Evolutionary conservation across 2,329 filamentous ascomycete genomes (phyloP).

Genomic region (Diatrype stigma): DNA sequence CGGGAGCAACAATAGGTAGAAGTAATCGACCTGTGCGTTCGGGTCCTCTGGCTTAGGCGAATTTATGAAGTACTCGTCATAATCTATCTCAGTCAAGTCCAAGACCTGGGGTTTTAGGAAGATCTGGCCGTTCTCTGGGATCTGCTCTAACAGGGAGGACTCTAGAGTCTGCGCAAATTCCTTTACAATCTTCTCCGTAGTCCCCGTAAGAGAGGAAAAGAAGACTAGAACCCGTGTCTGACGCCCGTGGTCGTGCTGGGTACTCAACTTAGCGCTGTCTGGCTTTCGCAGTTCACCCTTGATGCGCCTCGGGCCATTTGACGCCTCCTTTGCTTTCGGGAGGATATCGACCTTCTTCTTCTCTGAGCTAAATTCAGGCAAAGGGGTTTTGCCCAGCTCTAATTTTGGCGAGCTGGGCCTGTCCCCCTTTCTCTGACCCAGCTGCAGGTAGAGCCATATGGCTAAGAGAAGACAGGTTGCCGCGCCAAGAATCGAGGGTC

Average conservation of each 20-base stretch:
- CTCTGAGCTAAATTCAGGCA: not conserved
- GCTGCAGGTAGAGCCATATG: constrained; percentile 26
- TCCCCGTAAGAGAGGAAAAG: constrained; percentile 83
- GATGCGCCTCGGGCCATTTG: constrained; percentile 45
- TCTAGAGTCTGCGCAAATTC: constrained; percentile 56
- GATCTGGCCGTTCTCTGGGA: constrained; percentile 27
- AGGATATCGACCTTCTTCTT: constrained; percentile 18
- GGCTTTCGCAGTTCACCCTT: constrained; percentile 38
- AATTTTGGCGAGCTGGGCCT: constrained; percentile 22
- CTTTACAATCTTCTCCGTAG: constrained; percentile 70
- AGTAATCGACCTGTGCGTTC: constrained; percentile 50
- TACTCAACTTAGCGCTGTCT: constrained; percentile 27
- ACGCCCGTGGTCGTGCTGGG: constrained; percentile 27
- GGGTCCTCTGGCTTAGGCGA: constrained; percentile 59
- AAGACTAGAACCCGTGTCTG: constrained; percentile 75
- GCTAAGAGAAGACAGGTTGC: constrained; percentile 32
- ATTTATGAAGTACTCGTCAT: constrained; percentile 86
- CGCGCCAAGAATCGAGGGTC: constrained; percentile 38
- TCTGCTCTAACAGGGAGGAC: constrained; percentile 46
- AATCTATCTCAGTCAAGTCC: constrained; percentile 82
- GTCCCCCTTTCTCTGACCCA: constrained; percentile 17
- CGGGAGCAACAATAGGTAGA: constrained; percentile 83
- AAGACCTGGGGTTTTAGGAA: constrained; percentile 60
- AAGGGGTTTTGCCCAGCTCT: constrained; percentile 1
- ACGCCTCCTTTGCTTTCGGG: constrained; percentile 21